phyloP scores from a whole-genome alignment of 495 filamentous ascomycete genomes.

The Polyplosphaeria fusca region DNA sequence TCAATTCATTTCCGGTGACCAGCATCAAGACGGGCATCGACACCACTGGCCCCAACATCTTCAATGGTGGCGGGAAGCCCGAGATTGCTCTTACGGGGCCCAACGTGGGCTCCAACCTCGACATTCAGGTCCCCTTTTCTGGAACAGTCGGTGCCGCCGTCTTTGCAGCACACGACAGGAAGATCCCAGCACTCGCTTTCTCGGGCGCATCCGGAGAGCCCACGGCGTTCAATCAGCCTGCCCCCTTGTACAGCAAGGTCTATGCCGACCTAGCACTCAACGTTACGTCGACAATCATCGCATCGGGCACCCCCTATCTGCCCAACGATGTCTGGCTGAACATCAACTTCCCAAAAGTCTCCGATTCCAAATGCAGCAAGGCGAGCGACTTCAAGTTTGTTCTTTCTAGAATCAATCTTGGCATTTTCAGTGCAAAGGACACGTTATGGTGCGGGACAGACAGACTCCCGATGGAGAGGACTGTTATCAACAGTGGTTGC shows the following conservation, averaged over 20 bases:
- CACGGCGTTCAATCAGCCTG: conserved; percentile 52
- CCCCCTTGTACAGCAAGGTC: conserved; percentile 51
- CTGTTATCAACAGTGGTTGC: conserved; percentile 51
- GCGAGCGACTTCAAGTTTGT: conserved; percentile 57
- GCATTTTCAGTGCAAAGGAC: conserved; percentile 54
- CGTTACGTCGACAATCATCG: conserved; percentile 52
- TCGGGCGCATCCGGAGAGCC: conserved; percentile 51
- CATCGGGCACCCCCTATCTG: conserved; percentile 58
- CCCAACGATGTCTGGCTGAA: conserved; percentile 60
- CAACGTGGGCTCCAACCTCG: conserved; percentile 63
- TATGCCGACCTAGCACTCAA: conserved; percentile 61
- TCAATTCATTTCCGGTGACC: conserved; percentile 66
- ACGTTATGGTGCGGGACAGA: conserved; percentile 54
- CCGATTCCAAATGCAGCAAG: conserved; percentile 45
- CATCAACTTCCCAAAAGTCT: conserved; percentile 60
- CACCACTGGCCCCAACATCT: conserved; percentile 51
- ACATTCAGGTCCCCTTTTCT: conserved; percentile 51
- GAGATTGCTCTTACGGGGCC: conserved; percentile 63
- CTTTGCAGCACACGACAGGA: conserved; percentile 52
- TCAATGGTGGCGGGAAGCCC: conserved; percentile 42
- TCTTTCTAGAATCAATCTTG: conserved; percentile 55
- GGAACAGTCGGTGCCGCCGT: conserved; percentile 62
- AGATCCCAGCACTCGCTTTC: conserved; percentile 63
- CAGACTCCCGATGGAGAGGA: conserved; percentile 56
- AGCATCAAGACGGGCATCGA: conserved; percentile 63